phyloP scores from a whole-genome alignment of 352 stramenopile species.

The Elongisporangium senticosum region DNA sequence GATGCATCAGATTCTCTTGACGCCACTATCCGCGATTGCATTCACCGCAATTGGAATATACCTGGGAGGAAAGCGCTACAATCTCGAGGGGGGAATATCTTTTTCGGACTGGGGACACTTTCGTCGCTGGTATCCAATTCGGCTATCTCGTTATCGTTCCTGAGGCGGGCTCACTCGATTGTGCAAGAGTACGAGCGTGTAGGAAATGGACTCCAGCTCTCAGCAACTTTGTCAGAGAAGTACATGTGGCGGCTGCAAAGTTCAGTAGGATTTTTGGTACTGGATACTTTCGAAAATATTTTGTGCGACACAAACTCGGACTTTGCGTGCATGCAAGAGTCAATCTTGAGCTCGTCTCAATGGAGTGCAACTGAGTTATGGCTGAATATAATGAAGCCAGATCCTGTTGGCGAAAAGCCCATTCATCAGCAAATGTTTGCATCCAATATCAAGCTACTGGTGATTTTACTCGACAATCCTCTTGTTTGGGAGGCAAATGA shows the following conservation, averaged over 20 bases:
- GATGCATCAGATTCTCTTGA: slow-evolving; percentile 1
- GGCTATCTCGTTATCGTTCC: slow-evolving; percentile 25
- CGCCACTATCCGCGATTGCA: slow-evolving; percentile 25
- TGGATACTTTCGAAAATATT: slow-evolving; percentile 37
- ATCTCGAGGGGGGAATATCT: slow-evolving; percentile 34
- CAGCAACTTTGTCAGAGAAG: slow-evolving; percentile 9
- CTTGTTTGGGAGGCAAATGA: slow-evolving; percentile 30
- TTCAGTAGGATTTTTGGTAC: slow-evolving; percentile 21
- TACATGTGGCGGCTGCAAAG: slow-evolving; percentile 21
- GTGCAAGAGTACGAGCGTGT: slow-evolving; percentile 42
- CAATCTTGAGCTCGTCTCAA: slow-evolving; percentile 20
- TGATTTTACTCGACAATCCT: slow-evolving; percentile 53
- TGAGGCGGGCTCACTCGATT: slow-evolving; percentile 19
- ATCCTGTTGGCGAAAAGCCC: neutral
- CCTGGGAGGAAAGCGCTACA: slow-evolving; percentile 25
- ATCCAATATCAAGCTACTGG: slow-evolving; percentile 13
- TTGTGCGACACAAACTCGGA: slow-evolving; percentile 2
- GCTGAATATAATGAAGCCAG: slow-evolving; percentile 1
- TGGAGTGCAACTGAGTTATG: slow-evolving; percentile 30
- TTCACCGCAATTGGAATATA: slow-evolving; percentile 34
- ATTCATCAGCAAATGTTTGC: neutral
- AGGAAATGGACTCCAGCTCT: slow-evolving; percentile 9
- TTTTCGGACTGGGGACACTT: slow-evolving; percentile 33
- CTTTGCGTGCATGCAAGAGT: slow-evolving; percentile 26
- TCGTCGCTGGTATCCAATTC: slow-evolving; percentile 20